Base-by-base conservation (phyloP, 2,329 filamentous ascomycete genomes). In the Exophiala sp. region DNA sequence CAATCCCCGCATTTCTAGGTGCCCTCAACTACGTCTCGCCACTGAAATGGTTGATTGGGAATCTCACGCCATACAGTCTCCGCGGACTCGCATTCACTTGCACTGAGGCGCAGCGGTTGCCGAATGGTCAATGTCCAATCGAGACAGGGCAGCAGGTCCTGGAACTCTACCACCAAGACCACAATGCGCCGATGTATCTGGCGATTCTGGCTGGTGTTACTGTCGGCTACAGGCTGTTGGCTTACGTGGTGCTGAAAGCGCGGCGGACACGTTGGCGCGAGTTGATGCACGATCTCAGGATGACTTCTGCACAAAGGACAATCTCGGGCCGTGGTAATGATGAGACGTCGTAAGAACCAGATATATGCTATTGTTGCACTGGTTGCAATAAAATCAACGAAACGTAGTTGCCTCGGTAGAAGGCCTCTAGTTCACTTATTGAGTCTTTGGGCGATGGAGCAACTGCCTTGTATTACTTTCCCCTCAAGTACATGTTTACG, bases 21-120 rank as follows among this genome's bases (percentile, higher is more conserved):
- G 82, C 77, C 0, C 78, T 88, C 65, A 91, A 91, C 66, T 85
- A 88, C 66, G 76, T 91, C 14, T 72, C 70, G 14, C 88, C 88
- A 0, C 78, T 89, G 49, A 84, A 87, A 49, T 91, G 89, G 64
- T 78, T 81, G 0, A 76, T 85, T 2, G 81, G 82, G 0, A 86
- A 86, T 38, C 70, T 91, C 35, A 84, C 83, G 0, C 80, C 83
- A 0, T 89, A 84, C 59, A 83, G 84, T 0, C 69, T 91, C 32
- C 70, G 75, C 7, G 78, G 76, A 0, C 77, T 88, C 6, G 52
- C 65, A 0, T 90, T 91, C 62, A 80, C 80, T 1, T 91, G 88
- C 66, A 78, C 76, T 2, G 76, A 79, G 1, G 70, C 68, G 9
- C 84, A 90, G 71, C 74, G 74, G 35, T 68, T 87, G 8, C 77